These are phyloP conservation scores for Talaromyces adpressus DNA, from an alignment of 495 filamentous ascomycete genomes.

Conservation along the genomic window DNA sequence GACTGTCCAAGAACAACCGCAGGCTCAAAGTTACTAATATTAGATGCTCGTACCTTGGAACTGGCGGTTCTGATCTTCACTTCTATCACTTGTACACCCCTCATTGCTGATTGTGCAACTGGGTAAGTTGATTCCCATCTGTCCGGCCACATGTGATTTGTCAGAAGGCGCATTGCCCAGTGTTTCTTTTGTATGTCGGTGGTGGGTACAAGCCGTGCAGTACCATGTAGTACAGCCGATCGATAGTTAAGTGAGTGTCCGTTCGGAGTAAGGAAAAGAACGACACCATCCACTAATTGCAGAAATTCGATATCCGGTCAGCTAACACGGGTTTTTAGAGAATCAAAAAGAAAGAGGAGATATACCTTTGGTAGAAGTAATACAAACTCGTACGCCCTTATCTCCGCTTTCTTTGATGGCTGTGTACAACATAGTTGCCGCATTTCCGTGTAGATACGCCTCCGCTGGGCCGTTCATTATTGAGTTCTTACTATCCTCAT, in stretches of 20 bases:
- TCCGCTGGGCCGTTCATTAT: not conserved
- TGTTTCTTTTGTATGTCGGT: not conserved
- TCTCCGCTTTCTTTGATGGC: slow-evolving; percentile 1
- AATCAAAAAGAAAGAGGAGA: too few species aligned
- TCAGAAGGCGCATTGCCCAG: slow-evolving; percentile 6
- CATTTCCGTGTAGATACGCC: slow-evolving; percentile 6
- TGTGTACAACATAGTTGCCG: not conserved
- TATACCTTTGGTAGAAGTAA: not conserved
- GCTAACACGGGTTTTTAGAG: not conserved
- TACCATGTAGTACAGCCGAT: slow-evolving; percentile 2
- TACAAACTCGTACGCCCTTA: not conserved
- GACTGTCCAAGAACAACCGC: not conserved
- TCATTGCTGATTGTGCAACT: slow-evolving; percentile 1
- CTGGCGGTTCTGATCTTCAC: not conserved
- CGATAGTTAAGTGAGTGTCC: slow-evolving; percentile 6
- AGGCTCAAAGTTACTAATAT: not conserved
- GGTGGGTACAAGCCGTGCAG: not conserved
- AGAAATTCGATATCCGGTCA: too few species aligned
- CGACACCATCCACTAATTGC: not conserved
- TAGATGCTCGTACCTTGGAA: not conserved
- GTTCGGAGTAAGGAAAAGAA: slow-evolving; percentile 1
- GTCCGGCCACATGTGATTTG: slow-evolving; percentile 4
- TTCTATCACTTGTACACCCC: slow-evolving; percentile 3
- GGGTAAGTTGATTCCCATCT: slow-evolving; percentile 1
- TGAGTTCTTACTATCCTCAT: not conserved